phyloP scores from a whole-genome alignment of 768 basidiomycete genomes.

The Tremella mesenterica region DNA sequence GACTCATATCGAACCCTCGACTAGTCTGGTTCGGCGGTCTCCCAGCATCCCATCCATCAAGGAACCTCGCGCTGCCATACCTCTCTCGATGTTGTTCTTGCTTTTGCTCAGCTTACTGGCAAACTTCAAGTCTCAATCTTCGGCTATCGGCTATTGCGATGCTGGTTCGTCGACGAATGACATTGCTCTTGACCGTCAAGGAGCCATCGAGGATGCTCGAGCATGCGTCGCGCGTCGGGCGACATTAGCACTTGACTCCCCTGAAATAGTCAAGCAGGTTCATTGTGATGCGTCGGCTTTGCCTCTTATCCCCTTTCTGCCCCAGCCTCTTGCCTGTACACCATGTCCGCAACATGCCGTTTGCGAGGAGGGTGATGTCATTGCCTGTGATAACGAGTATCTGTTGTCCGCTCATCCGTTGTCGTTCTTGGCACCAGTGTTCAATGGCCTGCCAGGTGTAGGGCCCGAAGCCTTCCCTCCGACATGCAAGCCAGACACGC shows the following conservation, averaged over 20 bases:
- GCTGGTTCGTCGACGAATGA: conserved; percentile 32
- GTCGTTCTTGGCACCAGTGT: conserved; percentile 13
- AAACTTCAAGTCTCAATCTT: conserved; percentile 29
- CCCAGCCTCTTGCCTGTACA: conserved; percentile 38
- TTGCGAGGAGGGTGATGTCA: conserved; percentile 39
- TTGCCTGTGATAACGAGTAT: conserved; percentile 44
- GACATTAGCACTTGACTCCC: conserved; percentile 9
- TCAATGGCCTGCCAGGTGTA: conserved; percentile 34
- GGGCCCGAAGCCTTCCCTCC: conserved; percentile 42
- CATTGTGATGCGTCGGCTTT: conserved; percentile 37
- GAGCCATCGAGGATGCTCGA: conserved; percentile 20
- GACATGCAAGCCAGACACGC: conserved; percentile 45
- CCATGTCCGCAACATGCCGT: conserved; percentile 45
- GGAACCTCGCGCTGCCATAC: conserved; percentile 12
- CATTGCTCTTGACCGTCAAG: conserved; percentile 21
- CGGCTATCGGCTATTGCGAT: conserved; percentile 46
- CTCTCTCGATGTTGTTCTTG: conserved; percentile 28
- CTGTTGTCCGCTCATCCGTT: conserved; percentile 28
- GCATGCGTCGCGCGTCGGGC: conserved; percentile 25
- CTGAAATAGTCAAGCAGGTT: conserved; percentile 11
- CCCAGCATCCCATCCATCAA: conserved; percentile 7
- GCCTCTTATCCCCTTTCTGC: conserved; percentile 36
- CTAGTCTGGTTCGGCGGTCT: conserved; percentile 13
- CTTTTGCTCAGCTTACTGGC: conserved; percentile 22
- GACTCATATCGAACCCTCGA: background rate